A percentile compares a stretch with the other conserved stretches of the same genome.
Evolutionary conservation across 176 grass and related monocot species (phyloP).

Genomic region (sorghum (Sorghum bicolor)): DNA sequence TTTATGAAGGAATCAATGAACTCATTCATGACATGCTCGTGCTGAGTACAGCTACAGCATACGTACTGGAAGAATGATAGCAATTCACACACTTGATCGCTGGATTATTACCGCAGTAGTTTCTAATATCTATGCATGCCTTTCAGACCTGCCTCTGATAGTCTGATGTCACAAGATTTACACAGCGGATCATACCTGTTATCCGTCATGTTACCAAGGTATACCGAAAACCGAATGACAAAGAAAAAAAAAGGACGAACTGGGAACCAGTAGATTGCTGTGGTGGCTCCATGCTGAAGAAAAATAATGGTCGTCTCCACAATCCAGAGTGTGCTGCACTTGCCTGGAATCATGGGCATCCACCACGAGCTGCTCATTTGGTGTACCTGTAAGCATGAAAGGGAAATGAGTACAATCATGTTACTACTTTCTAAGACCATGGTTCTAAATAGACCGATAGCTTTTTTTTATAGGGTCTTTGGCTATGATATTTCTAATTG

Average conservation of each 20-base stretch:
- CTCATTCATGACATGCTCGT: conserved; percentile 28
- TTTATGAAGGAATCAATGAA: conserved; percentile 20
- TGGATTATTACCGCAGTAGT: background rate
- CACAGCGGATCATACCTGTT: background rate
- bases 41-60: background rate
- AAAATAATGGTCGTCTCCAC: background rate
- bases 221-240: background rate
- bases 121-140: background rate
- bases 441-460: background rate
- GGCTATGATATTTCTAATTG: no score
- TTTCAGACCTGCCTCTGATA: background rate
- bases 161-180: background rate
- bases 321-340: background rate
- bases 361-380: background rate
- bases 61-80: background rate
- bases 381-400: conserved; percentile 19
- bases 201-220: background rate
- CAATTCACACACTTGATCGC: background rate
- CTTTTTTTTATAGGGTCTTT: background rate
- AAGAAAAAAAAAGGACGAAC: background rate
- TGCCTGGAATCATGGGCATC: conserved; percentile 19
- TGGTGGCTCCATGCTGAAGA: background rate
- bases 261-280: background rate
- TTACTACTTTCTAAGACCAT: background rate
- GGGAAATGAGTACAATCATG: conserved; percentile 4